Evolutionary conservation across 1,284 basidiomycete species (phyloP), one percentile per base, ranked within the genome.

Genomic region (Tylopilus sp.): DNA sequence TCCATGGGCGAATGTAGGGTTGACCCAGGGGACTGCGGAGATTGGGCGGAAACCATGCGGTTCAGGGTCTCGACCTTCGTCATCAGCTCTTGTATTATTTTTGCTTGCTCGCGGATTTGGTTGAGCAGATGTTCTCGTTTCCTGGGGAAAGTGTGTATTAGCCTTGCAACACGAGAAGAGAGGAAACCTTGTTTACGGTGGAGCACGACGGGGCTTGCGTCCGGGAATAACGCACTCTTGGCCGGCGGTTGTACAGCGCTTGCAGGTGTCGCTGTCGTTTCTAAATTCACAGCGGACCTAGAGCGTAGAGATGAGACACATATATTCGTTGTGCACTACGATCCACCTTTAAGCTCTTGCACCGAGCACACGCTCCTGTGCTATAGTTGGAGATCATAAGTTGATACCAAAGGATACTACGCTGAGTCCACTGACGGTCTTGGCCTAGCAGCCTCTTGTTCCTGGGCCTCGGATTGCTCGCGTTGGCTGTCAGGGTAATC

Each of bases 71-170:
- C 83, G 23, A 88, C 74, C 59, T 84, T 74, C 2, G 71, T 69
- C 79, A 87, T 85, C 39, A 89, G 71, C 19, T 78, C 73, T 57
- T 81, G 73, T 34, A 89, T 89, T 62, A 84, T 76, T 4, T 76
- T 71, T 6, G 85, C 84, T 57, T 89, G 86, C 30, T 80, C 75
- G 36, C 79, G 79, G 51, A 89, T 89, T 64, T 87, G 74, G 53
- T 77, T 81, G 47, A 90, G 72, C 23, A 91, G 73, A 57, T 84
- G 74, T 59, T 89, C 88, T 13, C 88, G 84, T 75, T 90, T 89
- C 37, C 85, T 82, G 25, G 26, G 30, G 12, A 16, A 48, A 39
- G 35, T 43, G 26, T 44, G 15, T 42, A 36, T 55, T 33, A 49
- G 52, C 28, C 25, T 49, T n/a, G 41, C 6, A 16, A 2, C 9